These are phyloP conservation scores for Leptodermis oblonga DNA, from an alignment of 257 asterid genomes.

Conservation along the genomic window DNA sequence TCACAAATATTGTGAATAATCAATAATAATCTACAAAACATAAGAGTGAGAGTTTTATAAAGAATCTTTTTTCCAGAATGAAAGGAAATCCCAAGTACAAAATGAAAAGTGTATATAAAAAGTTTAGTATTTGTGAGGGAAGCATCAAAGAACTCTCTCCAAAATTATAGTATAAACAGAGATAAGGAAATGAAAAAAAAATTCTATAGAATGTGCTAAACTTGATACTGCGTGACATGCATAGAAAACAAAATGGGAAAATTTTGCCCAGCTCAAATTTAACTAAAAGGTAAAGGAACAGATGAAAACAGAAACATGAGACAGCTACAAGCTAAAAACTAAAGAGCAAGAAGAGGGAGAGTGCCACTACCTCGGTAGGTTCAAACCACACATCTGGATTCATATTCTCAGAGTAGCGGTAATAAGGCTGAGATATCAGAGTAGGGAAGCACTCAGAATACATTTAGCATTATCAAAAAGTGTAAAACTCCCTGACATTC, in stretches of 20 bases:
- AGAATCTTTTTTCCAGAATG: background rate
- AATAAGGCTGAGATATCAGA: constrained; percentile 58
- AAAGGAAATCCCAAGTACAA: background rate
- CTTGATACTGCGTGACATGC: background rate
- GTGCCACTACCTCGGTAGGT: constrained; percentile 71
- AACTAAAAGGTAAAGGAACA: constrained; percentile 1
- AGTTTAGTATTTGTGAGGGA: background rate
- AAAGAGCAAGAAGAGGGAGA: constrained; percentile 8
- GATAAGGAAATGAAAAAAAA: background rate
- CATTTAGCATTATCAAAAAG: background rate
- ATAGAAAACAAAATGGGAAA: constrained; percentile 4
- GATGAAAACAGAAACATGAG: background rate
- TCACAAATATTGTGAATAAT: background rate
- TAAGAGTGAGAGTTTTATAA: background rate
- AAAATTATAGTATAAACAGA: background rate
- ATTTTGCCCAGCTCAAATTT: background rate
- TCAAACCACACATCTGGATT: constrained; percentile 99
- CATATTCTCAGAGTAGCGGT: constrained; percentile 62
- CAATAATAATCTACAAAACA: background rate
- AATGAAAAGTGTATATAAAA: background rate
- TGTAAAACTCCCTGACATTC: constrained; percentile 1
- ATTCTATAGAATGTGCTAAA: background rate
- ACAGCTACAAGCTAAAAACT: background rate
- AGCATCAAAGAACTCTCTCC: background rate
- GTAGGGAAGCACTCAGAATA: constrained; percentile 14